These are phyloP conservation scores for Pelomyxa schiedti DNA, from an alignment of 78 protist genomes.

Conservation along the genomic window DNA sequence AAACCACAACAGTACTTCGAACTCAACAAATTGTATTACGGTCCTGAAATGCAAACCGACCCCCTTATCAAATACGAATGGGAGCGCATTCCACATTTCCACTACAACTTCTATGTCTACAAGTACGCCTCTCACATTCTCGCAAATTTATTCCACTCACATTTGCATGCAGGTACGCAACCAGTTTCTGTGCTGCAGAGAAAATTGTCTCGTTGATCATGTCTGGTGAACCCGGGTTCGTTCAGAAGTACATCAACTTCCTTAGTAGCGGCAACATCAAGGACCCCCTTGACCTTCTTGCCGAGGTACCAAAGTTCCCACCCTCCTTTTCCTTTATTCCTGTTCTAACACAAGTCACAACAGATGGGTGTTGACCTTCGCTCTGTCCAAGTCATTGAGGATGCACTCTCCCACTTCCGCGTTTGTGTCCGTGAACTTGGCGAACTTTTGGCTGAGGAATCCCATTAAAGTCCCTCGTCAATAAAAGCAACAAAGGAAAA, in stretches of 20 bases:
- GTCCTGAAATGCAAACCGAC: not conserved
- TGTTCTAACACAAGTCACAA: no score
- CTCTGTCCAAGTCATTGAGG: not conserved
- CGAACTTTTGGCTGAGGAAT: not conserved
- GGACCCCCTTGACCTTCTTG: not conserved
- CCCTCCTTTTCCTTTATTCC: no score
- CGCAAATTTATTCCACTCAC: no score
- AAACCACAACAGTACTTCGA: not conserved
- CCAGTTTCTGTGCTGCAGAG: not conserved
- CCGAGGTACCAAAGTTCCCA: no score
- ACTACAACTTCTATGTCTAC: constrained; percentile 7
- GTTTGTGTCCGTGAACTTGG: not conserved
- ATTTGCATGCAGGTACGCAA: no score
- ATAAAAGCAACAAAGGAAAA: no score
- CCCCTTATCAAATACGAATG: not conserved
- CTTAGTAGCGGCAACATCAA: not conserved
- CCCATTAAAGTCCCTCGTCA: no score
- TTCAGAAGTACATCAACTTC: not conserved
- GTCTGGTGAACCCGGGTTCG: not conserved
- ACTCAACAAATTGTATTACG: constrained; percentile 15
- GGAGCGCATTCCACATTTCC: not conserved
- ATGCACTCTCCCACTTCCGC: not conserved
- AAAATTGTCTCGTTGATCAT: not conserved
- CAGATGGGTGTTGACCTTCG: not conserved
- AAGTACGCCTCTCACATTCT: no score